Evolutionary conservation across 306 rosid species (phyloP).

Genomic region (Prunus campanulata): DNA sequence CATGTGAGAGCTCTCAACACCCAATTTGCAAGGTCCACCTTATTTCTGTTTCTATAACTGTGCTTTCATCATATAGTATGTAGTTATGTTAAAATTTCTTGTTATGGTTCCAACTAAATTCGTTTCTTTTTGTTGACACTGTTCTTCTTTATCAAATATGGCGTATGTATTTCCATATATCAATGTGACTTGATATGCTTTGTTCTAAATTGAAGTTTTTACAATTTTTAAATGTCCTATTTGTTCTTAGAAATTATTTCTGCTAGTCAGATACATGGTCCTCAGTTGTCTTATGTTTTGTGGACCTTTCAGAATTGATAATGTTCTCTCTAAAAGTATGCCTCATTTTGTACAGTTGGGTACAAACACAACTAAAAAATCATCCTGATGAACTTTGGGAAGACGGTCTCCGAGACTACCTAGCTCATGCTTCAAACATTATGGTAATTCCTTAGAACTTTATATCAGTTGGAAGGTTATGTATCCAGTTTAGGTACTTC

Average conservation of each 20-base stretch:
- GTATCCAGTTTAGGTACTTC: neutral
- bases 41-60: conserved; percentile 14
- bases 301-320: conserved; percentile 1
- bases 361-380: conserved; percentile 77
- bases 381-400: conserved; percentile 99
- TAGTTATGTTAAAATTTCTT: neutral
- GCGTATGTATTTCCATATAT: neutral
- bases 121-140: neutral
- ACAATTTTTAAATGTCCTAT: neutral
- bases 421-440: conserved; percentile 76
- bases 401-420: conserved; percentile 86
- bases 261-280: neutral
- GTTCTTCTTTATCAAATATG: neutral
- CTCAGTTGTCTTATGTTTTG: conserved; percentile 3
- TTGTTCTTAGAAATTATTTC: neutral
- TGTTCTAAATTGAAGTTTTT: conserved; percentile 14
- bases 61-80: conserved; percentile 17
- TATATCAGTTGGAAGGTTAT: conserved; percentile 9
- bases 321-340: conserved; percentile 4
- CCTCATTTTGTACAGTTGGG: conserved; percentile 67
- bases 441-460: conserved; percentile 52
- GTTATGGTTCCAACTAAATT: neutral
- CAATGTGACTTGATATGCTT: conserved; percentile 10
- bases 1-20: conserved; percentile 99
- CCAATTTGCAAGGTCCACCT: conserved; percentile 91